Percentiles rank a stretch among this genome's conserved stretches.
Conservation (phyloP, 1,139 yeast genomes). For the Candida sanyaensis region DNA sequence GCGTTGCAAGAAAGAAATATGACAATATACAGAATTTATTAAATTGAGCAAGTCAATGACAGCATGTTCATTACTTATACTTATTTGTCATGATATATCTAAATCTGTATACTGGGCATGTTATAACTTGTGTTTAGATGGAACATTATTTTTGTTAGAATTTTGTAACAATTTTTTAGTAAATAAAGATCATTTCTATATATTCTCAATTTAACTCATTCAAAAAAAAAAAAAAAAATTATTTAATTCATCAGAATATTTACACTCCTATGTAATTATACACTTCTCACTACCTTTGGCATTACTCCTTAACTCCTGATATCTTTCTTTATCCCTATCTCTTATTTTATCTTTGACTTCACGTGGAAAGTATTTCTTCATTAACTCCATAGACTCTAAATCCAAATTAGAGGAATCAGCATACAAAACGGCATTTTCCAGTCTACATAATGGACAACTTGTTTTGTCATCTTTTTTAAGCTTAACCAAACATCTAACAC, state of each 20-base stretch:
- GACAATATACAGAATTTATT: too few relatives aligned
- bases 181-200: neutral
- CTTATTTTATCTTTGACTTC: slow-evolving; percentile 64
- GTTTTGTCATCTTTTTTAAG: slow-evolving; percentile 58
- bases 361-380: slow-evolving; percentile 63
- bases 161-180: neutral
- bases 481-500: slow-evolving; percentile 70
- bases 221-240: neutral
- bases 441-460: slow-evolving; percentile 70
- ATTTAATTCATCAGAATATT: neutral
- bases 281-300: slow-evolving; percentile 27
- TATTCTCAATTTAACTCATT: too few relatives aligned
- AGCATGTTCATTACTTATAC: too few relatives aligned
- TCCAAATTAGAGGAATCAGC: slow-evolving; percentile 69
- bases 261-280: slow-evolving; percentile 18
- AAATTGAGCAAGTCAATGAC: too few relatives aligned
- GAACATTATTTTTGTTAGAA: too few relatives aligned
- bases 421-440: slow-evolving; percentile 47
- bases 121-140: too few relatives aligned
- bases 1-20: neutral
- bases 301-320: slow-evolving; percentile 26
- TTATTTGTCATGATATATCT: too few relatives aligned
- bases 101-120: too few relatives aligned
- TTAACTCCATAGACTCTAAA: slow-evolving; percentile 47
- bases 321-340: slow-evolving; percentile 59